Evolutionary conservation across 164 flowering plant species (phyloP).

Genomic region (Kingdonia uniflora): DNA sequence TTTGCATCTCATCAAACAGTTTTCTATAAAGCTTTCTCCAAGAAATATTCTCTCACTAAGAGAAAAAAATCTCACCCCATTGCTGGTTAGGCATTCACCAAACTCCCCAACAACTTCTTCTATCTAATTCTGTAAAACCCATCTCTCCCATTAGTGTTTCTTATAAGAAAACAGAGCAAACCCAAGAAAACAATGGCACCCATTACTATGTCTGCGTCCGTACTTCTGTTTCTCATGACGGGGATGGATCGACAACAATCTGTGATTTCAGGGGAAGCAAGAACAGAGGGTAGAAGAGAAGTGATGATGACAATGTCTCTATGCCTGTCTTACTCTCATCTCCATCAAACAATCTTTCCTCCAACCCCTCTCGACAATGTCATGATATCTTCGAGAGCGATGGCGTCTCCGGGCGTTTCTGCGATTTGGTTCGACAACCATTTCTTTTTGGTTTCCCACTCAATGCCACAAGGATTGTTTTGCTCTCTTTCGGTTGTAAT

Average conservation of each 20-base stretch:
- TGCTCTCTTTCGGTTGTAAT: constrained; percentile 28
- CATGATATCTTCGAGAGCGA: constrained; percentile 24
- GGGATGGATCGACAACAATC: no score
- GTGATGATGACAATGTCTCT: constrained; percentile 23
- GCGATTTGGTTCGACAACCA: constrained; percentile 36
- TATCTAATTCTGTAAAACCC: no score
- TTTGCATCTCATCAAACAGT: no score
- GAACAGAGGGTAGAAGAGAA: constrained; percentile 14
- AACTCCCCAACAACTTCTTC: no score
- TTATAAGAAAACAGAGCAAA: no score
- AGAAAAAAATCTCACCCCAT: no score
- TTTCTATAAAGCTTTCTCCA: no score
- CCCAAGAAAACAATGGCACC: neutral
- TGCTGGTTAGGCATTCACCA: no score
- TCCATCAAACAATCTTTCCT: constrained; percentile 33
- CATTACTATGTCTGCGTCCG: neutral
- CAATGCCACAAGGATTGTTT: constrained; percentile 20
- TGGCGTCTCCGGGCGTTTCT: constrained; percentile 23
- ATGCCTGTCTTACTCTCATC: constrained; percentile 39
- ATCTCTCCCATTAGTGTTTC: no score
- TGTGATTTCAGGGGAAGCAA: neutral
- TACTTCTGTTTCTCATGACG: neutral
- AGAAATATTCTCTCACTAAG: no score
- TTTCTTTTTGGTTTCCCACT: constrained; percentile 37
- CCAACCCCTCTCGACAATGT: constrained; percentile 21